Conservation (phyloP, 2,329 filamentous ascomycete genomes). For the Tolypocladium tropicale region DNA sequence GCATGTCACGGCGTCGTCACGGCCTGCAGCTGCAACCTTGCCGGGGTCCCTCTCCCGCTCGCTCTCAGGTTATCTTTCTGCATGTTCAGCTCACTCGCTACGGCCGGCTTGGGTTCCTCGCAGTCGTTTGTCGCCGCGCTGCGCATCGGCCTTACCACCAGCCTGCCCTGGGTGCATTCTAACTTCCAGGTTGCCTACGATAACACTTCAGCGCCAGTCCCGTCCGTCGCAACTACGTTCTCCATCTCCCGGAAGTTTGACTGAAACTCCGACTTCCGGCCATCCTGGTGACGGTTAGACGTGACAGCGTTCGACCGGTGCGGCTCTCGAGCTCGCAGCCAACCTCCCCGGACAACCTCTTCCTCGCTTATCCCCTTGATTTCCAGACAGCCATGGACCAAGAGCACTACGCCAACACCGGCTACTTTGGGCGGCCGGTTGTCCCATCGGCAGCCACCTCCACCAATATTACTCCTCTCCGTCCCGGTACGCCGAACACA, state of each 20-base stretch:
- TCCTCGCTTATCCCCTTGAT: not conserved
- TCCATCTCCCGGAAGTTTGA: too few relatives aligned
- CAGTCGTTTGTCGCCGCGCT: not conserved
- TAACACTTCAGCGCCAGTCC: too few relatives aligned
- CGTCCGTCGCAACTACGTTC: not conserved
- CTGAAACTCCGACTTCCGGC: not conserved
- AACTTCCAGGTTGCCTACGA: too few relatives aligned
- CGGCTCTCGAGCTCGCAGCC: not conserved
- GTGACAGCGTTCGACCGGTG: not conserved
- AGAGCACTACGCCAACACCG: slow-evolving; percentile 9
- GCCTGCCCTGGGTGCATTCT: not conserved
- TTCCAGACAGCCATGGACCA: slow-evolving; percentile 15
- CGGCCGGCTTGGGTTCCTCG: not conserved
- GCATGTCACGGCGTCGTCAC: not conserved
- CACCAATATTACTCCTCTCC: slow-evolving; percentile 27
- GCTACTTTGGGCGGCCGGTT: slow-evolving; percentile 16
- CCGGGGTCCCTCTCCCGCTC: not conserved
- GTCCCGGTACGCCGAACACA: slow-evolving; percentile 31
- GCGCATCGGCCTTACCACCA: not conserved
- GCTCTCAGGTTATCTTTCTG: not conserved
- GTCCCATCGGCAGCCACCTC: slow-evolving; percentile 25
- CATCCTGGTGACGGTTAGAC: not conserved
- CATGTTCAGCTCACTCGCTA: not conserved
- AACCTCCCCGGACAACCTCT: not conserved
- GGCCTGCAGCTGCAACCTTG: not conserved